Percentiles rank a stretch among this genome's conserved stretches.
Conservation (phyloP, 2,329 filamentous ascomycete species). For the Raffaelea albimanens region DNA sequence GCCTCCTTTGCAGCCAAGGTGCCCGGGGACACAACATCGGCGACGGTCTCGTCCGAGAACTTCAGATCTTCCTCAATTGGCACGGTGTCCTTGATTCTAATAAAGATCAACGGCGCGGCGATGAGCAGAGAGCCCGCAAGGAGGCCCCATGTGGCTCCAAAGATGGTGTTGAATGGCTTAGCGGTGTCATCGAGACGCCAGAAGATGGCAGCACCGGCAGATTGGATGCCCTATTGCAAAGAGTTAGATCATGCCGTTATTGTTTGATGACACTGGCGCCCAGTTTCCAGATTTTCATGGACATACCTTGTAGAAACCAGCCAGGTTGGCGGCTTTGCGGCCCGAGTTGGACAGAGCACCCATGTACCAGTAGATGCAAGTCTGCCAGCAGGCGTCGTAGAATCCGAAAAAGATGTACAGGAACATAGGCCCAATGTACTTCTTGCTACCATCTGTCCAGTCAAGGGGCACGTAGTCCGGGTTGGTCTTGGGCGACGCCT, state of each 20-base stretch:
- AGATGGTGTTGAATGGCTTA: slow-evolving; percentile 60
- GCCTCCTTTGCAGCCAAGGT: slow-evolving; percentile 10
- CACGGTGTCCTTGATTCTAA: slow-evolving; percentile 76
- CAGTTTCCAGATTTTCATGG: not conserved
- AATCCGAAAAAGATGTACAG: slow-evolving; percentile 86
- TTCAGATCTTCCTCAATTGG: slow-evolving; percentile 70
- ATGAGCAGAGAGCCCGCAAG: slow-evolving; percentile 64
- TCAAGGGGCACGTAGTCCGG: slow-evolving; percentile 33
- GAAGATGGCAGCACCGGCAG: slow-evolving; percentile 71
- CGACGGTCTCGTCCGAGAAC: slow-evolving; percentile 74
- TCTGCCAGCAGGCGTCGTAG: slow-evolving; percentile 86
- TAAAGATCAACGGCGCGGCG: slow-evolving; percentile 69
- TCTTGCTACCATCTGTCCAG: slow-evolving; percentile 50
- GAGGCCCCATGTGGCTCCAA: slow-evolving; percentile 65
- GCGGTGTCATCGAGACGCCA: slow-evolving; percentile 58
- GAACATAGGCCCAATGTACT: slow-evolving; percentile 71
- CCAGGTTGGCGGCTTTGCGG: slow-evolving; percentile 84
- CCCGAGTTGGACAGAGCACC: slow-evolving; percentile 86
- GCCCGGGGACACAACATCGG: slow-evolving; percentile 47
- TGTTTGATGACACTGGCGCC: too few species aligned
- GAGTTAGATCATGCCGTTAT: too few species aligned
- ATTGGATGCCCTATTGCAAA: slow-evolving; percentile 57
- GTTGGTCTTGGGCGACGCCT: slow-evolving; percentile 15
- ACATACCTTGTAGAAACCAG: slow-evolving; percentile 31
- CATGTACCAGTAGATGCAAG: slow-evolving; percentile 91